Evolutionary conservation across 306 rosid species (phyloP).

Genomic region (Gastrolobium villosum): DNA sequence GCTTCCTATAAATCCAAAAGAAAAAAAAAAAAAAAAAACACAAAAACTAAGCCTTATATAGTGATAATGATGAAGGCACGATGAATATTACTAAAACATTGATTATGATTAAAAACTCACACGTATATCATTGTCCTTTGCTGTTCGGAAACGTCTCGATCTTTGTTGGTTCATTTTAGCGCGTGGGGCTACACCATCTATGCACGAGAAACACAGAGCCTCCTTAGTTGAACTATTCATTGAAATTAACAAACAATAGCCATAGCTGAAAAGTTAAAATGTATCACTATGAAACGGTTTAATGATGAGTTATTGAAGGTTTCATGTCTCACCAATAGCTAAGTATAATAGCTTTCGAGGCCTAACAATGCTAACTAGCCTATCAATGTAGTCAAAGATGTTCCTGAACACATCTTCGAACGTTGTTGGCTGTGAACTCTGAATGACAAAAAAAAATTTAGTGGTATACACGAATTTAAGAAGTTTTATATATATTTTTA

Average conservation of each 20-base stretch:
- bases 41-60: background rate
- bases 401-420: slow-evolving; percentile 59
- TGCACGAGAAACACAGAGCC: slow-evolving; percentile 16
- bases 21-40: background rate
- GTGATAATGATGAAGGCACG: background rate
- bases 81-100: background rate
- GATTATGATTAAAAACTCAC: slow-evolving; percentile 39
- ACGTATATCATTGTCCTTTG: slow-evolving; percentile 47
- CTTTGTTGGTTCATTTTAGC: slow-evolving; percentile 78
- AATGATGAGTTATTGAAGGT: slow-evolving; percentile 1
- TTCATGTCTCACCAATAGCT: slow-evolving; percentile 58
- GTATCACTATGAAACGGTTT: too few species aligned
- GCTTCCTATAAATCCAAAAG: slow-evolving; percentile 50
- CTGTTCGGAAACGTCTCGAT: slow-evolving; percentile 52
- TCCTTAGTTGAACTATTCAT: background rate
- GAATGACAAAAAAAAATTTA: background rate
- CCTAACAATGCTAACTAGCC: slow-evolving; percentile 47
- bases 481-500: background rate
- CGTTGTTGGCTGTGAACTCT: slow-evolving; percentile 45
- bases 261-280: too few species aligned
- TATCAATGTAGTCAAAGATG: slow-evolving; percentile 59
- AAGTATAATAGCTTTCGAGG: slow-evolving; percentile 60
- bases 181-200: slow-evolving; percentile 80
- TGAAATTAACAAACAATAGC: background rate
- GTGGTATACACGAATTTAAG: background rate